phyloP scores from a whole-genome alignment of 495 filamentous ascomycete genomes.

The Bombardia bombarda region DNA sequence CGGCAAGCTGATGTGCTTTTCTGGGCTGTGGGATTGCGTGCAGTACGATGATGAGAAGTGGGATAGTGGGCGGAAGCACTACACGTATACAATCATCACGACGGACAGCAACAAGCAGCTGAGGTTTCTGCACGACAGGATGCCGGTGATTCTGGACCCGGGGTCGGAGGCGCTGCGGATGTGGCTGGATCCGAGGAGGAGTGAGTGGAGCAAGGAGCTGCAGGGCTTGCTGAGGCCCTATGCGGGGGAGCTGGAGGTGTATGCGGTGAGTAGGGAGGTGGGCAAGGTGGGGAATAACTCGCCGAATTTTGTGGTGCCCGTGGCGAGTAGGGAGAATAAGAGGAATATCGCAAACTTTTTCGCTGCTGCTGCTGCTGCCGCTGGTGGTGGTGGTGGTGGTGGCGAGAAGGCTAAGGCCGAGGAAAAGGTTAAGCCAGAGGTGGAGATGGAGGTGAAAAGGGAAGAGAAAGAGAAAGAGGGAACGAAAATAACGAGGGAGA shows the following conservation, averaged over 20 bases:
- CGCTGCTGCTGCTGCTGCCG: conserved; percentile 34
- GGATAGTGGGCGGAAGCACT: conserved; percentile 1
- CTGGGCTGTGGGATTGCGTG: conserved; percentile 87
- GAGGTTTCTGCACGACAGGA: conserved; percentile 81
- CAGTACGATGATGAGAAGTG: conserved; percentile 51
- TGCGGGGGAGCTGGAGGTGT: conserved; percentile 71
- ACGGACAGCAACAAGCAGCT: conserved; percentile 74
- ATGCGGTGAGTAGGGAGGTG: conserved; percentile 80
- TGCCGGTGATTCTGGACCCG: conserved; percentile 87
- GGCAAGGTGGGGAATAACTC: conserved; percentile 95
- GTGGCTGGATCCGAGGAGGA: conserved; percentile 71
- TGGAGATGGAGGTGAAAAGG: conserved; percentile 19
- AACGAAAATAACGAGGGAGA: conserved; percentile 25
- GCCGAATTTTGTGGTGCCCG: conserved; percentile 69
- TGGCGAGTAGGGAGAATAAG: conserved; percentile 80
- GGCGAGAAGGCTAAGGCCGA: conserved; percentile 16
- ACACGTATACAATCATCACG: conserved; percentile 89
- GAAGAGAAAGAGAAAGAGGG: conserved; percentile 16
- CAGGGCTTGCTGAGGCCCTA: conserved; percentile 72
- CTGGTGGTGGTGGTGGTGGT: background rate
- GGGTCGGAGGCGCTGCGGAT: conserved; percentile 58
- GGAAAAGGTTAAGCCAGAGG: conserved; percentile 7
- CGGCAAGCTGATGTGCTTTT: conserved; percentile 77
- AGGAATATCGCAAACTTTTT: conserved; percentile 93
- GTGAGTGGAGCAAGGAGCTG: conserved; percentile 69